Evolutionary conservation across 345 rosid genomes (phyloP).

Genomic region (Arabis alpina): DNA sequence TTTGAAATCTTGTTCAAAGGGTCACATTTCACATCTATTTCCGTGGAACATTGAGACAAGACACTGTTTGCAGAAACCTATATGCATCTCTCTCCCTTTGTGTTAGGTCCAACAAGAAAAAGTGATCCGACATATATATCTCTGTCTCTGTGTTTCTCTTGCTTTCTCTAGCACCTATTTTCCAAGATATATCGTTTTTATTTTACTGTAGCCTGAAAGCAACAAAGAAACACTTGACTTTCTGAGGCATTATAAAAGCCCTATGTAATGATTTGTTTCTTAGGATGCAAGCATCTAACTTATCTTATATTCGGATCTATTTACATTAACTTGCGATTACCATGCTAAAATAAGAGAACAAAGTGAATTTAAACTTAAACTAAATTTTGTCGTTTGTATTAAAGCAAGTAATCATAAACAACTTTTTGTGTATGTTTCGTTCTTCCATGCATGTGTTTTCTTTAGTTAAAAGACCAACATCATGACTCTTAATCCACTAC

Average conservation of each 20-base stretch:
- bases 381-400: not conserved
- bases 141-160: slow-evolving; percentile 25
- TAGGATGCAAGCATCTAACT: too few species aligned
- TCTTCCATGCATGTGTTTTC: slow-evolving; percentile 35
- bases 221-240: slow-evolving; percentile 33
- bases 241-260: not conserved
- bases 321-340: too few species aligned
- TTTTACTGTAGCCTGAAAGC: slow-evolving; percentile 32
- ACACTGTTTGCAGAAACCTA: slow-evolving; percentile 43
- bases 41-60: slow-evolving; percentile 46
- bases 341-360: too few species aligned
- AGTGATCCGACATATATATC: slow-evolving; percentile 37
- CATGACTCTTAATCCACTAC: slow-evolving; percentile 29
- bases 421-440: slow-evolving; percentile 19
- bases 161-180: slow-evolving; percentile 28
- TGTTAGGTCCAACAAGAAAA: slow-evolving; percentile 40
- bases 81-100: slow-evolving; percentile 22
- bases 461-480: slow-evolving; percentile 27
- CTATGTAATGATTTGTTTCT: too few species aligned
- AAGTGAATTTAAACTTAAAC: too few species aligned
- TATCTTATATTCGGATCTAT: too few species aligned
- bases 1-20: slow-evolving; percentile 31
- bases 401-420: slow-evolving; percentile 19
- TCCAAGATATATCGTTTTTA: slow-evolving; percentile 23
- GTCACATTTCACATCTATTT: slow-evolving; percentile 41